Evolutionary conservation across 1,284 basidiomycete genomes (phyloP), one percentile per base, ranked within the genome.

Genomic region (Erythrobasidium hasegawianum): DNA sequence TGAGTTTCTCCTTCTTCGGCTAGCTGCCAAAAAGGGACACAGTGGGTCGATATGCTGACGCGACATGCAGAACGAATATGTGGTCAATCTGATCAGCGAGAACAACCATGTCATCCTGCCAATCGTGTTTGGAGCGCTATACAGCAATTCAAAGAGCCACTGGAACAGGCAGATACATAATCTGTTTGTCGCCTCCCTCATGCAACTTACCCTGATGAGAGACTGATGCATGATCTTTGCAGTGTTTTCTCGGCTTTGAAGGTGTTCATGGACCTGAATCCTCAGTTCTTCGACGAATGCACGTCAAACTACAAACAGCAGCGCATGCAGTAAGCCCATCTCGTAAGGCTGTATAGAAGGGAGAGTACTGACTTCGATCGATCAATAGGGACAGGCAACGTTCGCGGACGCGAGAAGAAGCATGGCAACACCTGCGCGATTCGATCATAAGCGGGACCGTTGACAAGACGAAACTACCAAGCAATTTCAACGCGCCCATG

Each of bases 71-170:
- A 98, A 98, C 80, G 96, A 98, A 80, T 99, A 98, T 79, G 94
- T 98, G 72, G 91, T 99, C 75, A 98, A 97, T 78, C 84, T 98
- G 59, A 98, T 99, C 88, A 92, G 92, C 77, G 93, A 97, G 76
- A 97, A 98, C 76, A 84, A 98, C 71, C 80, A 86, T 18, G 80
- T 87, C 68, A 86, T 99, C 70, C 81, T 99, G 50, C 96, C 96
- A 1, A 90, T 99, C 74, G 94, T 99, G 54, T 99, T 98, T 81
- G 91, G 94, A n/a, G 89, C 93, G 7, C 80, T 99, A 71, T 97
- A 97, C 78, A 89, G 88, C 59, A 98, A 97, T 78, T 97, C 95
- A 38, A 92, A 91, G 78, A 87, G 88, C 43, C 96, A 98, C 78
- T 99, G 96, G 96, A 99, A 98, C 80, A 83, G 93, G 90, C 92